Conservation (phyloP, 2,329 filamentous ascomycete genomes). For the Apiospora arundinis region DNA sequence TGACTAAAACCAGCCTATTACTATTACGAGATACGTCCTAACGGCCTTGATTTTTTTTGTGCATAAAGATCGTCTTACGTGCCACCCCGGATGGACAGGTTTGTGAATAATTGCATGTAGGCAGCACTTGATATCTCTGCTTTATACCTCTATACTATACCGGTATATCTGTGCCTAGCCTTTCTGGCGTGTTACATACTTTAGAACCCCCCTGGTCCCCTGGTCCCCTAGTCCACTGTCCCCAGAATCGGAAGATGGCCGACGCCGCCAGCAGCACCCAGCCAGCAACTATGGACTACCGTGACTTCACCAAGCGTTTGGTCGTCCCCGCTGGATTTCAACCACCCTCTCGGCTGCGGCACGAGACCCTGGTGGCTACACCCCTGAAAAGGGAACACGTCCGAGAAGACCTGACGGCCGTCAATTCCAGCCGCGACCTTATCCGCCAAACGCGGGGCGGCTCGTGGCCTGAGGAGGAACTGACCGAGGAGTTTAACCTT, state of each 20-base stretch:
- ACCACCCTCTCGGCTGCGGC: neutral
- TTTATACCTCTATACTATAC: too few species aligned
- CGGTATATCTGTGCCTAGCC: neutral
- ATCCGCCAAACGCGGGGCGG: slow-evolving; percentile 18
- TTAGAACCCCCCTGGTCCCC: neutral
- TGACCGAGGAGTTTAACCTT: slow-evolving; percentile 13
- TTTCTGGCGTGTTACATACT: neutral
- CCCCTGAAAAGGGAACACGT: slow-evolving; percentile 14
- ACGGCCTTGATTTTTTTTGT: neutral
- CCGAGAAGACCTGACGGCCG: slow-evolving; percentile 15
- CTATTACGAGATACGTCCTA: neutral
- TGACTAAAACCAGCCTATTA: neutral
- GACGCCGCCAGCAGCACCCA: neutral
- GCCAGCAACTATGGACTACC: neutral
- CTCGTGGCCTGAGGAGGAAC: slow-evolving; percentile 20
- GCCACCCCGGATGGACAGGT: neutral
- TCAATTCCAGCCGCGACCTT: slow-evolving; percentile 17
- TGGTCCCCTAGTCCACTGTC: neutral
- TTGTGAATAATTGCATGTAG: neutral
- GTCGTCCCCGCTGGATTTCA: neutral
- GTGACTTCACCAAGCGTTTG: slow-evolving; percentile 14
- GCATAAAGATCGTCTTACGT: neutral
- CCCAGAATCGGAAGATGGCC: neutral
- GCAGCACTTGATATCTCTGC: neutral
- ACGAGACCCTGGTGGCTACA: slow-evolving; percentile 13